These are phyloP conservation scores for Neurospora tetraspora DNA, from an alignment of 495 filamentous ascomycete genomes.

Conservation along the genomic window DNA sequence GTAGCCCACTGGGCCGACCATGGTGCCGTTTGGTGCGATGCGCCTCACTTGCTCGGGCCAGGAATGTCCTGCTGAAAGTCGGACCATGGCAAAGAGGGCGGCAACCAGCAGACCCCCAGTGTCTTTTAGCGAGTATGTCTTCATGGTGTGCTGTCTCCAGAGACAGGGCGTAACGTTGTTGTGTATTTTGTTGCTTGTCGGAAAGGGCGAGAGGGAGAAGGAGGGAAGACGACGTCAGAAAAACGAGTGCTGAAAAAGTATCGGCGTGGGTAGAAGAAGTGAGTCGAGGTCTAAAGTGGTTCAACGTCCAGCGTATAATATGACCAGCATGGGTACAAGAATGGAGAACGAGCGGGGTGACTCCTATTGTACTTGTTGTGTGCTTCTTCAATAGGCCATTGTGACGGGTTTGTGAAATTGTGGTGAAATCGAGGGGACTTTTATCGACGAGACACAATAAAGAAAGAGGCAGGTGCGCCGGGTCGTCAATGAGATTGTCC, in stretches of 20 bases:
- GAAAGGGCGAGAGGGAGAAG: not conserved
- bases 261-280: not conserved
- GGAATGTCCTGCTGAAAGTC: constrained; percentile 47
- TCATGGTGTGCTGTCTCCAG: not conserved
- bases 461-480: not conserved
- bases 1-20: constrained; percentile 58
- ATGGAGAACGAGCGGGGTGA: not conserved
- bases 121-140: not conserved
- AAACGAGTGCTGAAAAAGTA: not conserved
- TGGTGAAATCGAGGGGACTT: not conserved
- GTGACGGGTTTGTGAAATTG: not conserved
- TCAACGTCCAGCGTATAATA: not conserved
- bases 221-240: not conserved
- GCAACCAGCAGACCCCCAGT: constrained; percentile 11
- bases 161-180: not conserved
- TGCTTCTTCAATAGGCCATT: not conserved
- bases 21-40: constrained; percentile 64
- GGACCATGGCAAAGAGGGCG: constrained; percentile 26
- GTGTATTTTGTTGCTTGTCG: not conserved
- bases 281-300: not conserved
- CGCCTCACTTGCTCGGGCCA: constrained; percentile 70
- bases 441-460: not conserved
- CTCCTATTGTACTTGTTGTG: not conserved
- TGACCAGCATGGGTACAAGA: not conserved
- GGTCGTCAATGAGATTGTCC: not conserved